These are phyloP conservation scores for Ceratocystis variospora DNA, from an alignment of 2,329 filamentous ascomycete species.

Conservation along the genomic window DNA sequence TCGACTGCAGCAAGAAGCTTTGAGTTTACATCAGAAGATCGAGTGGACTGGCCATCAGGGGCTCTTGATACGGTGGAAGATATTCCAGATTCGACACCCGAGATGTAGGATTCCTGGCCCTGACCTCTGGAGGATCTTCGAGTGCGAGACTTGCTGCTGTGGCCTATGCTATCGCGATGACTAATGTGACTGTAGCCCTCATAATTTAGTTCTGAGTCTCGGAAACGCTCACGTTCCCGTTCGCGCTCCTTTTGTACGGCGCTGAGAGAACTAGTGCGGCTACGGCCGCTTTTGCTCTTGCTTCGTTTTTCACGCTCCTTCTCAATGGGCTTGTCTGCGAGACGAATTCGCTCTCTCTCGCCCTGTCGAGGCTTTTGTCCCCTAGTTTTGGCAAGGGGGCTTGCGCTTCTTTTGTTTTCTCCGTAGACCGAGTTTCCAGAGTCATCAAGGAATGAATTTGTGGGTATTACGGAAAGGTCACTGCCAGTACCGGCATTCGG, in stretches of 20 bases:
- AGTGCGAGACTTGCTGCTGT: conserved; percentile 12
- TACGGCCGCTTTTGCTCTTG: conserved; percentile 26
- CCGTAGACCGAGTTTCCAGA: conserved; percentile 32
- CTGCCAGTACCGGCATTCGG: conserved; percentile 54
- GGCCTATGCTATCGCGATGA: conserved; percentile 15
- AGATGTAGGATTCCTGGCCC: conserved; percentile 39
- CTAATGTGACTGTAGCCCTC: conserved; percentile 14
- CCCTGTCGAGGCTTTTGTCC: conserved; percentile 33
- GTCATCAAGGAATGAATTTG: conserved; percentile 49
- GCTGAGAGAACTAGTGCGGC: conserved; percentile 25
- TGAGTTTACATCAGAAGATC: conserved; percentile 59
- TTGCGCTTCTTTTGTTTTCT: conserved; percentile 15
- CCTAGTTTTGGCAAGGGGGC: conserved; percentile 23
- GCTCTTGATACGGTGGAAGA: conserved; percentile 41
- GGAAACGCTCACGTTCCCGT: conserved; percentile 5
- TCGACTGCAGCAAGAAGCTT: conserved; percentile 84
- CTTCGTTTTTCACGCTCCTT: conserved; percentile 36
- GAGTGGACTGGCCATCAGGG: conserved; percentile 42
- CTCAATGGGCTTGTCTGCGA: conserved; percentile 23
- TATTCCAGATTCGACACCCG: conserved; percentile 41
- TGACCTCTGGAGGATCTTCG: conserved; percentile 30
- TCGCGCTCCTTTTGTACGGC: conserved; percentile 21
- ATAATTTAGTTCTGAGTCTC: conserved; percentile 6
- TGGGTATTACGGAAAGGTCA: conserved; percentile 67
- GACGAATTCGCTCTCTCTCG: conserved; percentile 20